Evolutionary conservation across 371 early-diverging fungal species (phyloP), one percentile per base, ranked within the genome.

Genomic region (Basidiobolus meristosporus): DNA sequence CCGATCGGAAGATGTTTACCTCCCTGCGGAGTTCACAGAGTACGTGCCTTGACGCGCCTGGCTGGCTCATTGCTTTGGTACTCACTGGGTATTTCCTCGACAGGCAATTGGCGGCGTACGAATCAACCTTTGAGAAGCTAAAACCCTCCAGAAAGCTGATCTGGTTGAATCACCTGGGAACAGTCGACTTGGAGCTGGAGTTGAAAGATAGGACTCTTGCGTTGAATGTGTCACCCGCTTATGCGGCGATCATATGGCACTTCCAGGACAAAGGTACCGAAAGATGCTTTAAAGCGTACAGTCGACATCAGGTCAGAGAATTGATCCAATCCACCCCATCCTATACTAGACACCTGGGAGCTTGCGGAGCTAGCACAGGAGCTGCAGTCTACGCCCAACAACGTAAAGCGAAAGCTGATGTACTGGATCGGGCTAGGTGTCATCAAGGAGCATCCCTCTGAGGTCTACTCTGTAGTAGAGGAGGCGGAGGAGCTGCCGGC

Each of bases 241-340:
- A 61, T 23, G 74, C 71, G 0, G 42, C 75, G 2, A 57, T 65
- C 26, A 51, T 73, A 41, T 49, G n/a, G 41, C 46, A 22, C 64
- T 65, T 42, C 50, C 56, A 36, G 47, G 52, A 0, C 48, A 51
- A 44, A 50, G 20, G n/a, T 34, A 12, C 17, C 3, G 4, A 16
- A 39, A 23, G 21, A 38, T 26, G 29, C 23, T 43, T 16, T 39
- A 32, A 21, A 2, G 36, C 4, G 9, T 31, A 10, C 17, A 20
- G 35, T 15, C 23, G 6, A 36, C 26, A 31, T 42, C 38, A 4
- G 16, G 40, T 32, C 21, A 18, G 30, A 16, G 32, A 17, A n/a
- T 42, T 17, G 0, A 3, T 12, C 10, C 29, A 32, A 14, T 31
- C 30, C 15, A 19, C 15, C 9, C 15, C 9, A 30, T 15, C 2